Conservation (phyloP, 441 rosid genomes). For the Jatropha multifida region DNA sequence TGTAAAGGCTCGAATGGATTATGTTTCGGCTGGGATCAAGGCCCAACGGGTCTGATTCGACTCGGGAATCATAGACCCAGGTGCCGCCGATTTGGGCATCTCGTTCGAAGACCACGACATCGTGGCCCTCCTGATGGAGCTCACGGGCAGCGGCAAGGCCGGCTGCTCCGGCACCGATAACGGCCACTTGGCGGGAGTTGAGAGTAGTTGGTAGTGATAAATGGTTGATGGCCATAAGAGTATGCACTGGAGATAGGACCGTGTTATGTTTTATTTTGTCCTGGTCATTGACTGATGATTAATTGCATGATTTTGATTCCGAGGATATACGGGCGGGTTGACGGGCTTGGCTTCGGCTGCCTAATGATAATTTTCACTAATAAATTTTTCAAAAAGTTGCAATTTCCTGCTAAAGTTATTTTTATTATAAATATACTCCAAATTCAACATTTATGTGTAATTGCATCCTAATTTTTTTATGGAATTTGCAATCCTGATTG, state of each 20-base stretch:
- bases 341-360: too few species aligned
- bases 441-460: too few species aligned
- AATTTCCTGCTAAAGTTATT: too few species aligned
- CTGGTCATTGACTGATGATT: neutral
- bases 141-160: conserved; percentile 67
- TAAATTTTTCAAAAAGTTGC: too few species aligned
- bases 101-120: conserved; percentile 56
- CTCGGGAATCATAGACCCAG: conserved; percentile 54
- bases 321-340: neutral
- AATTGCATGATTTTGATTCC: neutral
- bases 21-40: conserved; percentile 49
- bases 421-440: too few species aligned
- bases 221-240: neutral
- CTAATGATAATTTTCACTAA: too few species aligned
- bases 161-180: conserved; percentile 78
- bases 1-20: conserved; percentile 60
- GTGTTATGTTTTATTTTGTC: neutral
- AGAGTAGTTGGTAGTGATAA: conserved; percentile 11
- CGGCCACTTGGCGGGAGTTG: conserved; percentile 51
- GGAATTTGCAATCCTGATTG: too few species aligned
- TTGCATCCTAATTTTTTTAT: too few species aligned
- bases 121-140: conserved; percentile 53
- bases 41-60: conserved; percentile 58
- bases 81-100: conserved; percentile 52
- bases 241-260: neutral